Evolutionary conservation across 768 basidiomycete species (phyloP).

Genomic region (Dentipellis fragilis): DNA sequence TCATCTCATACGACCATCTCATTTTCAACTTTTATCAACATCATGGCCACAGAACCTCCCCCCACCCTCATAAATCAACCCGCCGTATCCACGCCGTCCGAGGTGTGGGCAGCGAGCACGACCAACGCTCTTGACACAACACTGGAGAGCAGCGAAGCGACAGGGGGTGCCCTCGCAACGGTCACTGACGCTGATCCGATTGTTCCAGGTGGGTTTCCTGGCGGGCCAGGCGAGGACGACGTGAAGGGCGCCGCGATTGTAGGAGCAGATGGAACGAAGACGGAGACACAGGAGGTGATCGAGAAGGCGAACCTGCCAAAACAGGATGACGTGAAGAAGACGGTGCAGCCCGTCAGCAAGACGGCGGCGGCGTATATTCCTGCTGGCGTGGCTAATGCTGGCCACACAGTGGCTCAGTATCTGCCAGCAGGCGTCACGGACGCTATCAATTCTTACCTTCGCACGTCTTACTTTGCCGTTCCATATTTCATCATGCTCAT

Average conservation of each 20-base stretch:
- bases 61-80: neutral
- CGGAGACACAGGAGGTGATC: neutral
- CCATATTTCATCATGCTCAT: neutral
- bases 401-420: constrained; percentile 13
- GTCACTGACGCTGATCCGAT: neutral
- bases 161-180: neutral
- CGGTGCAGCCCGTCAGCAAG: constrained; percentile 1
- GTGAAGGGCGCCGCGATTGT: neutral
- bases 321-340: neutral
- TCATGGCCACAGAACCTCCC: neutral
- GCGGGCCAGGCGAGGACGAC: neutral
- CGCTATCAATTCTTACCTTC: constrained; percentile 15
- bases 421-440: constrained; percentile 16
- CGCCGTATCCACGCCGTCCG: neutral
- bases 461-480: constrained; percentile 9
- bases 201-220: neutral
- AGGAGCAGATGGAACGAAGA: neutral
- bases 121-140: neutral
- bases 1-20: neutral
- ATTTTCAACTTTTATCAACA: neutral
- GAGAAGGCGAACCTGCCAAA: neutral
- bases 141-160: neutral
- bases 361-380: neutral
- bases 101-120: neutral
- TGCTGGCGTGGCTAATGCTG: neutral